Evolutionary conservation across 2,329 filamentous ascomycete species (phyloP), one percentile per base, ranked within the genome.

Genomic region (Sporothrix luriei): DNA sequence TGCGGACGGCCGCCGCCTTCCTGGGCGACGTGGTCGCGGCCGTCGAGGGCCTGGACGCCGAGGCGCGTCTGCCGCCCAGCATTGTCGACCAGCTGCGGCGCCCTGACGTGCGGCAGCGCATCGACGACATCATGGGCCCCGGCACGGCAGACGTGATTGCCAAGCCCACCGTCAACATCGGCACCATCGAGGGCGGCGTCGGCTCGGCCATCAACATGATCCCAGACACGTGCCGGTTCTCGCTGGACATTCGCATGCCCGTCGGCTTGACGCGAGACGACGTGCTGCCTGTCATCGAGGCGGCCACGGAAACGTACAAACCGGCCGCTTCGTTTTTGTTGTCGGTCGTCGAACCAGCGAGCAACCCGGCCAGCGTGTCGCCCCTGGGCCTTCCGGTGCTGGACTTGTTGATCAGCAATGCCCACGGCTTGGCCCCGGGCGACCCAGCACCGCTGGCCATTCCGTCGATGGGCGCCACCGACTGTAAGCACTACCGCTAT

Each of bases 401-500:
- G 5, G 65, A 21, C 6, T 48, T 71, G 24, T 61, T 71, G 21
- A 62, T 48, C 3, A 24, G 51, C 43, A 71, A 71, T 43, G 65
- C 69, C 14, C 33, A 64, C 3, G 51, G 29, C 29, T 13, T 68
- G n/a, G 61, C 38, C 2, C 57, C 66, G 2, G 59, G 66, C 13
- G 61, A 48, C 1, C 66, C 62, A 4, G 43, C 48, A 38, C 70
- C 70, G 6, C 46, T 70, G 13, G 65, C 68, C 4, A 71, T 71
- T 33, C 70, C 70, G 9, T 71, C 70, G 1, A 70, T 71, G 70
- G 70, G 70, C 4, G 70, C 68, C 5, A 71, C 70, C 2, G 68
- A 71, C 52, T 71, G 70, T 61, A 71, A 71, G 66, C 70, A 71
- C 40, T 71, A 71, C 54, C 59, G 70, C 0, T 71, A 71, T 62